Evolutionary conservation across 345 rosid species (phyloP).

Genomic region (Citrus trifoliata): DNA sequence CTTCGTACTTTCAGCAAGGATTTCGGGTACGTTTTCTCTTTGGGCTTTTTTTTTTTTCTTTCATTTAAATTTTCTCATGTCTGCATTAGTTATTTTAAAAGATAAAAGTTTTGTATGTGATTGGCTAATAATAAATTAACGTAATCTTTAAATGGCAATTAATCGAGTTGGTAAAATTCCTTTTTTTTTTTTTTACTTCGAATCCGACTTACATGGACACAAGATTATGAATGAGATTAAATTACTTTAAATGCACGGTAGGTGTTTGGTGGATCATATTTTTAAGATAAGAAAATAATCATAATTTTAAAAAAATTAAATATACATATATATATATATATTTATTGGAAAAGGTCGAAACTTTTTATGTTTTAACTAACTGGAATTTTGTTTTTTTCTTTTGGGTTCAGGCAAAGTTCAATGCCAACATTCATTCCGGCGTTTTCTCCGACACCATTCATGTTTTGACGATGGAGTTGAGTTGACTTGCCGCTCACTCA

Average conservation of each 20-base stretch:
- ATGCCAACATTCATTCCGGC: slow-evolving; percentile 35
- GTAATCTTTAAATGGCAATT: too few species aligned
- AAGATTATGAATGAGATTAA: too few species aligned
- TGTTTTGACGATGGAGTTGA: slow-evolving; percentile 32
- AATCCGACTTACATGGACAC: too few species aligned
- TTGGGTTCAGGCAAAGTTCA: slow-evolving; percentile 30
- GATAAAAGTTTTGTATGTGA: too few species aligned
- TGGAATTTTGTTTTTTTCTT: not conserved
- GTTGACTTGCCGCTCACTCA: not conserved
- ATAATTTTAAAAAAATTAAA: too few species aligned
- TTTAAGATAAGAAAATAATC: too few species aligned
- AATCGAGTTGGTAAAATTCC: too few species aligned
- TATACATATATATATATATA: too few species aligned
- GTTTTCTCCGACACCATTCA: slow-evolving; percentile 58
- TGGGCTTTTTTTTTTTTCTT: not conserved
- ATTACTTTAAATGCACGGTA: too few species aligned
- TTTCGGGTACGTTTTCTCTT: slow-evolving; percentile 23
- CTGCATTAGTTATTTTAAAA: not conserved
- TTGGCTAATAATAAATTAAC: too few species aligned
- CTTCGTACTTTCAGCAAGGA: slow-evolving; percentile 31
- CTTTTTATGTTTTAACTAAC: not conserved
- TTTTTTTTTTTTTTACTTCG: too few species aligned
- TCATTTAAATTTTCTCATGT: not conserved
- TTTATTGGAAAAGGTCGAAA: not conserved
- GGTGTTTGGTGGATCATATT: too few species aligned